These are phyloP conservation scores for Solanum verrucosum DNA, from an alignment of 257 asterid species.

Conservation along the genomic window DNA sequence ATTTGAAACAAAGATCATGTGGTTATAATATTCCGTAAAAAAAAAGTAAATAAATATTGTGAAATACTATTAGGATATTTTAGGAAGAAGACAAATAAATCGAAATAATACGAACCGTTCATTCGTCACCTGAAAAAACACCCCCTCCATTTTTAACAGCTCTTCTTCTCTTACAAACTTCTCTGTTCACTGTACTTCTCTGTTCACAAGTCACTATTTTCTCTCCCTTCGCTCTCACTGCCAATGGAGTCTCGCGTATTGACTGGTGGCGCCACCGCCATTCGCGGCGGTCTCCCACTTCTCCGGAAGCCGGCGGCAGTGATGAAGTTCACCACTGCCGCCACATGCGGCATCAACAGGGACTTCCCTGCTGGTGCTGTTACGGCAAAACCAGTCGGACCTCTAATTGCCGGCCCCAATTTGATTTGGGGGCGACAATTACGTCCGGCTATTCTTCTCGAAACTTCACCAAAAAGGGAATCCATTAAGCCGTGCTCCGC, in stretches of 20 bases:
- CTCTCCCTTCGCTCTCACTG: conserved; percentile 15
- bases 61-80: neutral
- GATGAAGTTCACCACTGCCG: conserved; percentile 25
- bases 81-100: neutral
- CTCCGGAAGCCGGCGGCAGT: conserved; percentile 34
- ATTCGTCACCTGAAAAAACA: conserved; percentile 28
- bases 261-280: conserved; percentile 42
- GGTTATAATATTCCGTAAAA: neutral
- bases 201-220: neutral
- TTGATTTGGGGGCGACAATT: conserved; percentile 71
- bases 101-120: conserved; percentile 32
- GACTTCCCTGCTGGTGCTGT: neutral
- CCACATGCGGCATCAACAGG: neutral
- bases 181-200: neutral
- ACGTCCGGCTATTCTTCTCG: conserved; percentile 59
- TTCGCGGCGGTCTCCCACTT: conserved; percentile 37
- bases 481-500: conserved; percentile 46
- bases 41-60: neutral
- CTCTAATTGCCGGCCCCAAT: conserved; percentile 44
- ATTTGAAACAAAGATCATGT: too few species aligned
- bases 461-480: conserved; percentile 48
- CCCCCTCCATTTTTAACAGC: neutral
- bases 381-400: conserved; percentile 13
- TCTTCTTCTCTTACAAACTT: neutral
- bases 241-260: conserved; percentile 96